Percentiles rank a stretch among this genome's conserved stretches.
phyloP scores from a whole-genome alignment of 2,329 filamentous ascomycete genomes.

The Westerdykella sp. region DNA sequence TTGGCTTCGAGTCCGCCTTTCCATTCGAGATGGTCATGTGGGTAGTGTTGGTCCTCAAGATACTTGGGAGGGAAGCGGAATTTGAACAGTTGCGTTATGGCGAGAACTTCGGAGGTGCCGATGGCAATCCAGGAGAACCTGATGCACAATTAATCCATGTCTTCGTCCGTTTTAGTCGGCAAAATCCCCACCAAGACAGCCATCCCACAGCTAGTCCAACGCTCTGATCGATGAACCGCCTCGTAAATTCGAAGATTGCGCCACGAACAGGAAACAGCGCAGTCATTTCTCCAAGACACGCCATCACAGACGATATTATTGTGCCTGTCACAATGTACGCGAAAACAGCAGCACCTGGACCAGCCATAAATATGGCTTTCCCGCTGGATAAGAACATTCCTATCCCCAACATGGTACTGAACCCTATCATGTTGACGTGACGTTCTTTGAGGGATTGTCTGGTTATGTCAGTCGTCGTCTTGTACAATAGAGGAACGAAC shows the following conservation, averaged over 20 bases:
- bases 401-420: slow-evolving; percentile 7
- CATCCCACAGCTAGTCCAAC: slow-evolving; percentile 9
- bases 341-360: slow-evolving; percentile 9
- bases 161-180: background rate
- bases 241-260: slow-evolving; percentile 9
- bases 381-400: slow-evolving; percentile 9
- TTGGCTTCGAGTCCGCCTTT: background rate
- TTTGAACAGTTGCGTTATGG: slow-evolving; percentile 10
- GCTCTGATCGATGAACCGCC: slow-evolving; percentile 9
- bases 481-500: background rate
- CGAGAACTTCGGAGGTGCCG: slow-evolving; percentile 8
- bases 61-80: slow-evolving; percentile 9
- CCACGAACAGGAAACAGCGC: slow-evolving; percentile 10
- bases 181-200: slow-evolving; percentile 6
- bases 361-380: slow-evolving; percentile 9
- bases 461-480: background rate
- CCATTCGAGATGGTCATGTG: slow-evolving; percentile 3
- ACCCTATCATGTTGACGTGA: slow-evolving; percentile 14
- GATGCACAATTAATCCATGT: background rate
- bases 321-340: slow-evolving; percentile 8
- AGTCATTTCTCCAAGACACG: slow-evolving; percentile 11
- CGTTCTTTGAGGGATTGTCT: slow-evolving; percentile 7
- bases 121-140: slow-evolving; percentile 11
- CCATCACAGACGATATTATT: slow-evolving; percentile 9
- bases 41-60: slow-evolving; percentile 5